Evolutionary conservation across 1,139 yeast species (phyloP).

Genomic region (Eremothecium gossypii): DNA sequence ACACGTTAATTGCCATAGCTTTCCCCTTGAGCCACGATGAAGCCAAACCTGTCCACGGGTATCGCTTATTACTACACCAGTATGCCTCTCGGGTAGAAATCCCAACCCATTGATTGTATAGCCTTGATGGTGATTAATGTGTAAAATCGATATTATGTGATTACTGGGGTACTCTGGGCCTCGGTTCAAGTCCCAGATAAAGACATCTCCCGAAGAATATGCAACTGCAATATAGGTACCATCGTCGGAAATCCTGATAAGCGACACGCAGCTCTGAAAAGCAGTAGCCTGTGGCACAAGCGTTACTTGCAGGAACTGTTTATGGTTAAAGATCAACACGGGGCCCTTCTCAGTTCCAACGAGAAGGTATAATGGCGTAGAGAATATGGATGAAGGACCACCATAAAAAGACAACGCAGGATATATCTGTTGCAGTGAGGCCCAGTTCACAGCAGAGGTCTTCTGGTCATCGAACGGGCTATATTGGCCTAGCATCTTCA

Average conservation of each 20-base stretch:
- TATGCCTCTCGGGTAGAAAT: constrained; percentile 49
- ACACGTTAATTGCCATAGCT: constrained; percentile 43
- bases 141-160: constrained; percentile 18
- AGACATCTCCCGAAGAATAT: constrained; percentile 37
- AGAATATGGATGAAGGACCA: constrained; percentile 21
- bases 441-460: constrained; percentile 19
- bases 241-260: constrained; percentile 42
- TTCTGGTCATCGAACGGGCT: constrained; percentile 2
- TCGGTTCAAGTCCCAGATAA: constrained; percentile 37
- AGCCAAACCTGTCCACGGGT: constrained; percentile 47
- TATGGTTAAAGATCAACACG: constrained; percentile 23
- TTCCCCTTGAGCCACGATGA: constrained; percentile 50
- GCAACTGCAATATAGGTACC: constrained; percentile 43
- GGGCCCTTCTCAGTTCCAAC: constrained; percentile 27
- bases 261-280: constrained; percentile 32
- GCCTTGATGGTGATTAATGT: constrained; percentile 20
- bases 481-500: background rate
- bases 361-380: constrained; percentile 21
- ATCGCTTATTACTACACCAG: constrained; percentile 53
- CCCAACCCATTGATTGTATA: constrained; percentile 36
- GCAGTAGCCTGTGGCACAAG: constrained; percentile 17
- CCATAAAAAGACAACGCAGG: constrained; percentile 23
- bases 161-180: constrained; percentile 6
- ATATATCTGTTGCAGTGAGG: constrained; percentile 19
- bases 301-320: constrained; percentile 21